Percentiles rank a stretch among this genome's conserved stretches.
Evolutionary conservation across 2,329 filamentous ascomycete species (phyloP).

Genomic region (Graphilbum ipis-grandicollis): DNA sequence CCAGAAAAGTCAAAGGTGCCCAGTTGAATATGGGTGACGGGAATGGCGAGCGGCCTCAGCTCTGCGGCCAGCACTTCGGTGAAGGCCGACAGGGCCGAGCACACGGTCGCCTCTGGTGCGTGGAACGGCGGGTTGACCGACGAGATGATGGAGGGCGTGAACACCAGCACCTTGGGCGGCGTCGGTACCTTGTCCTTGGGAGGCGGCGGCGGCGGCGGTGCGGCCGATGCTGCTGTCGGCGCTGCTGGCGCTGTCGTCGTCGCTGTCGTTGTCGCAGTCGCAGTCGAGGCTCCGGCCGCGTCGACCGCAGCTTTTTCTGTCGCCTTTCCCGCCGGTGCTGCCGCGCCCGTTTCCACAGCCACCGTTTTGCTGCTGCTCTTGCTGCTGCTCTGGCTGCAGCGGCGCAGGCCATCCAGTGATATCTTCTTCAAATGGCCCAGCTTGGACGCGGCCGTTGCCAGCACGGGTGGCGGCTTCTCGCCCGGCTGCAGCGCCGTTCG

Average conservation of each 20-base stretch:
- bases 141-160: constrained; percentile 68
- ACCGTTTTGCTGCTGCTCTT: no score
- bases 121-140: constrained; percentile 66
- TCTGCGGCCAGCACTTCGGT: constrained; percentile 66
- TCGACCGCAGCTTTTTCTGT: no score
- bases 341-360: no score
- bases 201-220: no score
- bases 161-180: constrained; percentile 51
- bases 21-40: constrained; percentile 75
- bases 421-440: no score
- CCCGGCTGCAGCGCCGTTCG: constrained; percentile 27
- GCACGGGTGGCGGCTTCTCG: constrained; percentile 12
- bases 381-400: no score
- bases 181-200: not conserved
- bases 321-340: no score
- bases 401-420: no score
- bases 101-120: constrained; percentile 72
- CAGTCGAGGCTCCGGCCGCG: no score
- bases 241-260: no score
- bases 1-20: constrained; percentile 76
- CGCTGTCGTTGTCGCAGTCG: no score
- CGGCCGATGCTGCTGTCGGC: no score
- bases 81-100: constrained; percentile 73
- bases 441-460: constrained; percentile 4
- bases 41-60: constrained; percentile 55